Percentiles rank a stretch among this genome's conserved stretches.
These are phyloP conservation scores for Exserohilum turcica DNA, from an alignment of 2,329 filamentous ascomycete species.

Conservation along the genomic window DNA sequence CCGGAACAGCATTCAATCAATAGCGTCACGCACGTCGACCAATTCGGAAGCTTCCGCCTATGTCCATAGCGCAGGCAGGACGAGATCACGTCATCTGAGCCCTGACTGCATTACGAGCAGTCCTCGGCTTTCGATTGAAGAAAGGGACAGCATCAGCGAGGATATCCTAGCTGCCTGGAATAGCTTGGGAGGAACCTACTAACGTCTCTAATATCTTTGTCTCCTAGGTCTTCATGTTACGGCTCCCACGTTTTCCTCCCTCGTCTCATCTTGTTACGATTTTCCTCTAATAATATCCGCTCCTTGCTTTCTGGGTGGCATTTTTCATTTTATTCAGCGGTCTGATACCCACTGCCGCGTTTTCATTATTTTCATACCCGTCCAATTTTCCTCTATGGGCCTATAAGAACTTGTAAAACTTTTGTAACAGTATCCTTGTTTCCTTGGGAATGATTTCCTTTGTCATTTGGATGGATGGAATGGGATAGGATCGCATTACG, in stretches of 20 bases:
- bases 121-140: conserved; percentile 14
- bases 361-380: background rate
- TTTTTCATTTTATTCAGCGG: background rate
- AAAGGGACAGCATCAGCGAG: conserved; percentile 50
- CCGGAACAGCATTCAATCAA: conserved; percentile 31
- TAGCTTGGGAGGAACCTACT: conserved; percentile 50
- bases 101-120: conserved; percentile 33
- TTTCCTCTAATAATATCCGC: background rate
- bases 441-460: no score
- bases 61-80: conserved; percentile 15
- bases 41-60: conserved; percentile 19
- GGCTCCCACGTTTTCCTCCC: background rate
- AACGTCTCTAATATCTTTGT: background rate
- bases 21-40: conserved; percentile 17
- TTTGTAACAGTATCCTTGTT: no score
- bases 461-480: no score
- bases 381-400: no score
- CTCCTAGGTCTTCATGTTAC: background rate
- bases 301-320: background rate
- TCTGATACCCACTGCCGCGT: background rate
- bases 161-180: conserved; percentile 56
- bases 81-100: conserved; percentile 23
- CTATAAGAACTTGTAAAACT: no score
- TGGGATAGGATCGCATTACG: no score
- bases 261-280: background rate